These are phyloP conservation scores for Gleditsia sinensis DNA, from an alignment of 306 rosid species.

Conservation along the genomic window DNA sequence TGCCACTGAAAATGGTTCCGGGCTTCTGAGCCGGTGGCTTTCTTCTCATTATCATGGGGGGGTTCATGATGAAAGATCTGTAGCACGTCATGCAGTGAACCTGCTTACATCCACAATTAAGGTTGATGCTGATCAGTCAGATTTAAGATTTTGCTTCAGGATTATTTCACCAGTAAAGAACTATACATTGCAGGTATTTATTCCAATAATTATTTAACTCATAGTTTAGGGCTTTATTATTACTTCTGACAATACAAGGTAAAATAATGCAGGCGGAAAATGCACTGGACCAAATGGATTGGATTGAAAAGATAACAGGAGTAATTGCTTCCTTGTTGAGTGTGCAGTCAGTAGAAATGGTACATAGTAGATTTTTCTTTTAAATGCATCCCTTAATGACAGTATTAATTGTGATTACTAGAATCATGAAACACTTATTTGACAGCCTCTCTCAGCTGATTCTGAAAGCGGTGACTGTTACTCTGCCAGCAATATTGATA, in stretches of 20 bases:
- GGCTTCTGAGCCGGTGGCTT: constrained; percentile 79
- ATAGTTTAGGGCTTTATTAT: background rate
- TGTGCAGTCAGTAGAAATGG: constrained; percentile 63
- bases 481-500: constrained; percentile 33
- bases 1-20: constrained; percentile 61
- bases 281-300: constrained; percentile 81
- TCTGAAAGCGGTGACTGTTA: constrained; percentile 36
- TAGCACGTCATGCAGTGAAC: constrained; percentile 75
- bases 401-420: constrained; percentile 31
- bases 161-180: constrained; percentile 74
- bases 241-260: constrained; percentile 22
- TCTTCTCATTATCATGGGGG: constrained; percentile 80
- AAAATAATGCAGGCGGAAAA: constrained; percentile 73
- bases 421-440: constrained; percentile 36
- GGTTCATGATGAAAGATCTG: constrained; percentile 72
- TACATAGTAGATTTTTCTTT: constrained; percentile 36
- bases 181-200: constrained; percentile 77
- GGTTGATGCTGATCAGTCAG: constrained; percentile 79
- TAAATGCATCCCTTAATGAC: constrained; percentile 21
- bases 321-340: constrained; percentile 78
- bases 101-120: constrained; percentile 81
- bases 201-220: background rate
- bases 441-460: constrained; percentile 52
- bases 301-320: constrained; percentile 87
- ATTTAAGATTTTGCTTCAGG: constrained; percentile 89